Base-by-base conservation (phyloP, 495 filamentous ascomycete genomes). In the Rhypophila decipiens region DNA sequence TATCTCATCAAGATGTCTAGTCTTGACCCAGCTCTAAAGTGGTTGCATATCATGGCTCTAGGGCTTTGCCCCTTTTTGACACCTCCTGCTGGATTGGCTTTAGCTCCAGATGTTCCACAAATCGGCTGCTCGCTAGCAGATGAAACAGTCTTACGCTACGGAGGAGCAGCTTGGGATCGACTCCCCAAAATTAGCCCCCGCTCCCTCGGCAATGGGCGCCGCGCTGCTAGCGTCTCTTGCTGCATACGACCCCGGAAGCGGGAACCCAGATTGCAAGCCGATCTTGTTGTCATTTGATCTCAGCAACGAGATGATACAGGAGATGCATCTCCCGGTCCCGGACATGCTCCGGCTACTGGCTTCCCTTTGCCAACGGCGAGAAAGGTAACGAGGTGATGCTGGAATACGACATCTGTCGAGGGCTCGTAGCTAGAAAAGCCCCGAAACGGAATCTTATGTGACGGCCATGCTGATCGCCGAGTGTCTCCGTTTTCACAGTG, bases 11-110 rank as follows among this genome's bases (percentile, higher is more conserved):
- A n/a, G n/a, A n/a, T n/a, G n/a, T n/a, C n/a, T n/a, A n/a, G n/a
- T n/a, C n/a, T n/a, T n/a, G n/a, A 37, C 24, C 21, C 23, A 19
- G 36, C 31, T n/a, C n/a, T 39, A 44, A 42, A 39, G 50, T 47
- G 42, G 38, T 42, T 47, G 50, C 50, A 52, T 45, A 12, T 24
- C 37, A 17, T 31, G 27, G 27, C 13, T 7, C 27, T 13, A 31
- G 13, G 27, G 13, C 34, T 37, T 40, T 51, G 40, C 37, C 49
- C 42, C 44, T 42, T 52, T 52, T 33, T 19, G 43, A 46, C 27
- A 12, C 13, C 43, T 11, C 10, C 23, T 13, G 10, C 47, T 29
- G 17, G 21, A 38, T 38, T 42, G 23, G 15, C 34, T 29, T 35
- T 36, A 21, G 31, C 24, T 39, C n/a, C 18, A 19, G 22, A 11